A percentile compares a stretch with the other conserved stretches of the same genome.
phyloP scores from a whole-genome alignment of 768 basidiomycete genomes.

The Fibroporia radiculosa region DNA sequence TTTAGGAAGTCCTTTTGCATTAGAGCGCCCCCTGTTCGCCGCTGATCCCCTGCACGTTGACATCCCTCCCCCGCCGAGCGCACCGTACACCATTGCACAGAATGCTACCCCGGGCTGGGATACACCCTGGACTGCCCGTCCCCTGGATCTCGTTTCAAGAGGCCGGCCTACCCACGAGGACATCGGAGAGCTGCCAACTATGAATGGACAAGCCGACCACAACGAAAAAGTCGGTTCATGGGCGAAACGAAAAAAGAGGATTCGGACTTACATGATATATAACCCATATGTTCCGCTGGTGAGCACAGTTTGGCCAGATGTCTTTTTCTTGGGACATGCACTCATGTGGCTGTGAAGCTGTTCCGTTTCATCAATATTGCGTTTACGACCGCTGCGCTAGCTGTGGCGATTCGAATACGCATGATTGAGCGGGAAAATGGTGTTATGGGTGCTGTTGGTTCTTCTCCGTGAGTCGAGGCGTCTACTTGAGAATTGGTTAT shows the following conservation, averaged over 20 bases:
- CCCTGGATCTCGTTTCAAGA: conserved; percentile 15
- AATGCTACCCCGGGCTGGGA: conserved; percentile 60
- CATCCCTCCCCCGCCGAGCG: conserved; percentile 25
- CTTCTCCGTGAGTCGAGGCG: conserved; percentile 56
- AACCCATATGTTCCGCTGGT: conserved; percentile 80
- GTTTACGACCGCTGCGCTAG: conserved; percentile 74
- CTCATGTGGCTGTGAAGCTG: conserved; percentile 38
- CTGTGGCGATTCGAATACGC: conserved; percentile 71
- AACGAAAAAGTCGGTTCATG: conserved; percentile 19
- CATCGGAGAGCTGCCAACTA: neutral
- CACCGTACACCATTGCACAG: conserved; percentile 46
- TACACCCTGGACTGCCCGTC: conserved; percentile 49
- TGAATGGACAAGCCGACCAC: conserved; percentile 8
- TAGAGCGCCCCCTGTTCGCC: neutral
- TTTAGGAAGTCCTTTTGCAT: neutral
- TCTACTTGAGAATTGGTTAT: conserved; percentile 1
- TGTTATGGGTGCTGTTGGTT: conserved; percentile 68
- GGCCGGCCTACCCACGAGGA: conserved; percentile 8
- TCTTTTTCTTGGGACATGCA: neutral
- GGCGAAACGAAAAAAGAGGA: conserved; percentile 34
- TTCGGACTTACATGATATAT: conserved; percentile 61
- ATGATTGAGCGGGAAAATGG: conserved; percentile 39
- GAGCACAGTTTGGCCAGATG: conserved; percentile 2
- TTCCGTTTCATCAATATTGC: conserved; percentile 81
- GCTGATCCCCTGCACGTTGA: conserved; percentile 18